Base-by-base conservation (phyloP, 352 stramenopile genomes). In the Phytophthora pistaciae region DNA sequence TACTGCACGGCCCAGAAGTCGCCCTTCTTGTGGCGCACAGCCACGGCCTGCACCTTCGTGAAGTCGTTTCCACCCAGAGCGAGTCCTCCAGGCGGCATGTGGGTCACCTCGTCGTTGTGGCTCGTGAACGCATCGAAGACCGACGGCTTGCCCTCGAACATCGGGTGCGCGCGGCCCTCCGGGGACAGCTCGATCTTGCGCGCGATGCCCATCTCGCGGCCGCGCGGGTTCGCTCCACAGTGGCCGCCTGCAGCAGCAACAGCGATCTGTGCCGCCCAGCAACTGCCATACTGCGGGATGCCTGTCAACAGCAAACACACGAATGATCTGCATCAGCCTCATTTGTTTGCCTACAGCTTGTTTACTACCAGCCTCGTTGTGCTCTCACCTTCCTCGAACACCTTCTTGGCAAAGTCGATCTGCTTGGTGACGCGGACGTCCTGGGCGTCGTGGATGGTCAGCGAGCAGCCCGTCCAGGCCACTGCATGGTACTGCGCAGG, bases 1-100 rank as follows among this genome's bases (percentile, higher is more conserved):
- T 95, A 95, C 59, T 95, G 88, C n/a, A 95, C 79, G 49, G 70
- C 84, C 88, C 88, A 95, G 54, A 95, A 95, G 20, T 95, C 86
- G 44, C 88, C 88, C 70, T 92, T 92, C 53, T 91, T 77, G 75
- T 95, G 67, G 25, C 83, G 80, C 55, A 95, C 77, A n/a, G 83
- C 85, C 16, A 92, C 86, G 40, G 85, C 84, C 64, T 95, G 88
- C 20, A 94, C 82, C 21, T 76, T 67, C 31, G 86, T 94, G 75
- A 92, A 92, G 60, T 83, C 74, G 67, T 91, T 95, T 25, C 80
- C 74, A 8, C 83, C 75, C 21, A 95, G 79, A 16, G 74, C 40
- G 16, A 95, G 74, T n/a, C 82, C 80, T 27, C 86, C 84, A 20
- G 80, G 74, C 20, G 76, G 79, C 64, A 94, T 82, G 78, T 94